These are phyloP conservation scores for Akanthomyces dipterigenus DNA, from an alignment of 2,329 filamentous ascomycete species.

Conservation along the genomic window DNA sequence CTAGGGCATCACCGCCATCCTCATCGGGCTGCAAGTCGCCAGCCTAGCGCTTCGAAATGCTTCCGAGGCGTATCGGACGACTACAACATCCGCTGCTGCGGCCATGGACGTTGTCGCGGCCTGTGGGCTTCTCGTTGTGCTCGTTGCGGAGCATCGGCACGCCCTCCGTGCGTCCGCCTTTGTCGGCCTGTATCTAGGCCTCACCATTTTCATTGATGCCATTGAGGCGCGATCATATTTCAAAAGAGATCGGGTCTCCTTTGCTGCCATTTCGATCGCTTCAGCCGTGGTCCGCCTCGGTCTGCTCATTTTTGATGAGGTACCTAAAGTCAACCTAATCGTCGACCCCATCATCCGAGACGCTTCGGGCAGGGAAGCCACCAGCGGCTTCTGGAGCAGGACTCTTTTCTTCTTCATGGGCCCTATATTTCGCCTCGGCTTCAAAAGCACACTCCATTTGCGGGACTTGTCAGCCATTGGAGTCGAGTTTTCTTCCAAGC, in stretches of 20 bases:
- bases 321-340: neutral
- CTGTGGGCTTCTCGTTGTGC: neutral
- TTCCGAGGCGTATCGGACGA: neutral
- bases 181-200: neutral
- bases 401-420: neutral
- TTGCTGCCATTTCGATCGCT: neutral
- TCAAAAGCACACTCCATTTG: neutral
- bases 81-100: neutral
- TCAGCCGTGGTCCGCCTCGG: neutral
- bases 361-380: neutral
- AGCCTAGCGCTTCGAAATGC: neutral
- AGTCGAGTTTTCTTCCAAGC: neutral
- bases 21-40: neutral
- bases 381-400: conserved; percentile 1
- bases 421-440: neutral
- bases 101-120: neutral
- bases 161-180: neutral
- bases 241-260: neutral
- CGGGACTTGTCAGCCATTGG: neutral
- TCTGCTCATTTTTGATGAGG: neutral
- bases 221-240: neutral
- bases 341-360: neutral
- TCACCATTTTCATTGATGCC: neutral
- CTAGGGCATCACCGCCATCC: neutral
- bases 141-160: neutral